These are phyloP conservation scores for Viola pubescens DNA, from an alignment of 441 rosid species.

Conservation along the genomic window DNA sequence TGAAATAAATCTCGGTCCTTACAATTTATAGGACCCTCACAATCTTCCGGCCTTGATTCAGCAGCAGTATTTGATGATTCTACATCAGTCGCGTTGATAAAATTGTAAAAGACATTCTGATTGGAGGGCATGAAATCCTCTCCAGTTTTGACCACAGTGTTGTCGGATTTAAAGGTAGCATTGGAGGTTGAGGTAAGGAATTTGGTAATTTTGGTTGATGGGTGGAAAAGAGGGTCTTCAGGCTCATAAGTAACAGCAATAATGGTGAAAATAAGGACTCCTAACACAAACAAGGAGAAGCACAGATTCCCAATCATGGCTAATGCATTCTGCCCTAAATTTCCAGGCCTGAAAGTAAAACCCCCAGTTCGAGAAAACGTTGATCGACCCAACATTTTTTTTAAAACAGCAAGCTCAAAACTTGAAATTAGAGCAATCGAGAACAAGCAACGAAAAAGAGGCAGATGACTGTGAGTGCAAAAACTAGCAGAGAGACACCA, in stretches of 20 bases:
- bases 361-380: conserved; percentile 42
- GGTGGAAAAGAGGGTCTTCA: conserved; percentile 86
- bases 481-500: neutral
- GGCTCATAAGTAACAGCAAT: conserved; percentile 93
- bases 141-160: conserved; percentile 65
- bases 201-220: conserved; percentile 69
- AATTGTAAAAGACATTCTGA: conserved; percentile 51
- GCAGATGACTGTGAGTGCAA: conserved; percentile 10
- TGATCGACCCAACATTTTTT: conserved; percentile 53
- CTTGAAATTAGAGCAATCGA: conserved; percentile 13
- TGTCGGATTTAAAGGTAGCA: conserved; percentile 70
- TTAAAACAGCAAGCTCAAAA: conserved; percentile 3
- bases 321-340: conserved; percentile 71
- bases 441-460: conserved; percentile 12
- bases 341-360: conserved; percentile 57
- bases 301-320: conserved; percentile 80
- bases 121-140: conserved; percentile 78
- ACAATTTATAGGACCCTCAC: conserved; percentile 65
- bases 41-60: conserved; percentile 17
- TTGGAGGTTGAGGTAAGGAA: conserved; percentile 73
- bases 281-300: conserved; percentile 70
- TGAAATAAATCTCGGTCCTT: conserved; percentile 82
- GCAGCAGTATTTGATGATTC: conserved; percentile 16
- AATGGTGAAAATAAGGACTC: conserved; percentile 79
- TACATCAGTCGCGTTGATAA: conserved; percentile 65